phyloP scores from a whole-genome alignment of 768 basidiomycete species.

The Termitomyces bulborhizus region DNA sequence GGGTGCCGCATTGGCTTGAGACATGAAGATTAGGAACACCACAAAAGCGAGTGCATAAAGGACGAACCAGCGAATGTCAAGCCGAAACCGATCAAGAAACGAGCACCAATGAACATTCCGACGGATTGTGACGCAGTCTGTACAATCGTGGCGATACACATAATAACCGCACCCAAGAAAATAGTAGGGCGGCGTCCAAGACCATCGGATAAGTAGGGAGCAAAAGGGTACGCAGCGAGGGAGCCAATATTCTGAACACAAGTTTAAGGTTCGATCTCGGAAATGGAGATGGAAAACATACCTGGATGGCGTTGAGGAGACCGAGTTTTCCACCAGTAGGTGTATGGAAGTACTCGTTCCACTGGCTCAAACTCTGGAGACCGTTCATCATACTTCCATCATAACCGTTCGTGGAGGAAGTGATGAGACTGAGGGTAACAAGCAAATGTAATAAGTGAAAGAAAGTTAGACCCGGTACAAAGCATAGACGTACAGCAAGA shows the following conservation, averaged over 20 bases:
- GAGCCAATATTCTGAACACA: constrained; percentile 56
- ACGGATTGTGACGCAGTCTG: constrained; percentile 70
- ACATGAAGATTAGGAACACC: not conserved
- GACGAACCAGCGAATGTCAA: constrained; percentile 57
- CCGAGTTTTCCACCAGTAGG: constrained; percentile 57
- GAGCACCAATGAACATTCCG: constrained; percentile 77
- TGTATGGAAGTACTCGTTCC: constrained; percentile 54
- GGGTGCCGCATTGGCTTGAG: constrained; percentile 63
- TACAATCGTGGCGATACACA: constrained; percentile 60
- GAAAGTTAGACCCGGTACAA: not conserved
- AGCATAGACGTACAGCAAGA: constrained; percentile 44
- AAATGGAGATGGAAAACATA: constrained; percentile 19
- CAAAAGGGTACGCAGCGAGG: constrained; percentile 62
- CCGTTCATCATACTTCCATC: constrained; percentile 81
- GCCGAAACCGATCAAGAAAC: constrained; percentile 75
- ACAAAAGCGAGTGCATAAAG: not conserved
- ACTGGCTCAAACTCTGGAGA: constrained; percentile 61
- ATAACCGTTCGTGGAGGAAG: constrained; percentile 71
- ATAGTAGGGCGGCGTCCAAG: constrained; percentile 63
- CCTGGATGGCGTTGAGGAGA: constrained; percentile 71
- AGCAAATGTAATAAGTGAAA: not conserved
- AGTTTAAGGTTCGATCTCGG: not conserved
- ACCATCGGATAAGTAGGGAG: constrained; percentile 67
- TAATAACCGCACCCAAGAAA: constrained; percentile 64
- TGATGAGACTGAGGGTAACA: constrained; percentile 46